These are phyloP conservation scores for Penicillium malachiteum DNA, from an alignment of 495 filamentous ascomycete species.

Conservation along the genomic window DNA sequence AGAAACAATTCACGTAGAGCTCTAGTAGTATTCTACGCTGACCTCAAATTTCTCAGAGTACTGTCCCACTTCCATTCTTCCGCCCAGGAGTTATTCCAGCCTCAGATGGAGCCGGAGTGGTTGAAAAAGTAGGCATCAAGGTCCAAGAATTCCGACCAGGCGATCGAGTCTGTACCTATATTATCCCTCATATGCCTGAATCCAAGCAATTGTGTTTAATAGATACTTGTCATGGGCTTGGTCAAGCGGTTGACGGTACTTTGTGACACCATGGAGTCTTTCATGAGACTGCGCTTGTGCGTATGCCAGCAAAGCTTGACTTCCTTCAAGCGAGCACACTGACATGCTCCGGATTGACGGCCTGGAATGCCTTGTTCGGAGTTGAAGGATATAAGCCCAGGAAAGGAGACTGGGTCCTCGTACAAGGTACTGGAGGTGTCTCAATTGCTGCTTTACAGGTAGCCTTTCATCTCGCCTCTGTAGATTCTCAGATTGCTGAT, in stretches of 20 bases:
- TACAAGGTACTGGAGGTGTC: background rate
- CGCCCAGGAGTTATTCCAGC: conserved; percentile 27
- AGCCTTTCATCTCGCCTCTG: no score
- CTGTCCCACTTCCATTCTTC: no score
- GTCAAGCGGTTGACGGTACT: background rate
- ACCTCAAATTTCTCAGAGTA: background rate
- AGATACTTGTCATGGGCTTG: background rate
- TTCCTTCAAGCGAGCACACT: conserved; percentile 60
- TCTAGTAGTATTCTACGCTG: background rate
- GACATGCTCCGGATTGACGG: conserved; percentile 63
- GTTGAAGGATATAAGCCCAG: conserved; percentile 55
- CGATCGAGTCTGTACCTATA: conserved; percentile 30
- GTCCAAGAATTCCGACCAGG: conserved; percentile 54
- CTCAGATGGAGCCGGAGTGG: conserved; percentile 56
- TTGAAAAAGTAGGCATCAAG: conserved; percentile 47
- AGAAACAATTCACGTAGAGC: background rate
- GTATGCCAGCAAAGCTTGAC: conserved; percentile 53
- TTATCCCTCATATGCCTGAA: background rate
- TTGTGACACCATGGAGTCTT: background rate
- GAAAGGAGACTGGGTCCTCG: conserved; percentile 24
- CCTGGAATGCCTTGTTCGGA: conserved; percentile 73
- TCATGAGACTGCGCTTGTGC: background rate
- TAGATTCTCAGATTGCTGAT: no score
- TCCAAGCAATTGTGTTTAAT: background rate
- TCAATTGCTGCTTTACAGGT: background rate